Evolutionary conservation across 1,139 yeast species (phyloP).

Genomic region (Torulaspora globosa): DNA sequence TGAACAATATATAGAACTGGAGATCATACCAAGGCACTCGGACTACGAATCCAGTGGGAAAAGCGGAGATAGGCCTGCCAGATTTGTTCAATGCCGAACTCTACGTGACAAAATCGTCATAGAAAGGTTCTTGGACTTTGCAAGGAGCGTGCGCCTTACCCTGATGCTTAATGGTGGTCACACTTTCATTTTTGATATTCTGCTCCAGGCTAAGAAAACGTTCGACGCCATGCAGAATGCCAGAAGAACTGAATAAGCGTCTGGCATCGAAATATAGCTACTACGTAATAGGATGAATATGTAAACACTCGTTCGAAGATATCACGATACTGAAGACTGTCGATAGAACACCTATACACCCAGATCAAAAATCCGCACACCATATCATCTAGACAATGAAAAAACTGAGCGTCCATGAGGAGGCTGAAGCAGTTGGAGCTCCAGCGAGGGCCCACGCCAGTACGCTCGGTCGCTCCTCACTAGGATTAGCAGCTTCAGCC

Average conservation of each 20-base stretch:
- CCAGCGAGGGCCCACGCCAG: no score
- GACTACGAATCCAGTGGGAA: constrained; percentile 5
- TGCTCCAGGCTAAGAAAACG: constrained; percentile 39
- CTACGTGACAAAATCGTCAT: constrained; percentile 24
- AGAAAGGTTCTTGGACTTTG: constrained; percentile 40
- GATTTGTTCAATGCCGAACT: constrained; percentile 16
- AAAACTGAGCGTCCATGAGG: no score
- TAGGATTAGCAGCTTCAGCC: no score
- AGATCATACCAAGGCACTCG: constrained; percentile 27
- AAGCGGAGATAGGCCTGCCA: constrained; percentile 5
- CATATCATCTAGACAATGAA: no score
- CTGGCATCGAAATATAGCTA: neutral
- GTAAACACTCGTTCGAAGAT: neutral
- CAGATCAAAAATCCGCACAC: neutral
- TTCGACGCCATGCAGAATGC: constrained; percentile 38
- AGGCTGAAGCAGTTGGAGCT: no score
- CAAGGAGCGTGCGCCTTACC: constrained; percentile 40
- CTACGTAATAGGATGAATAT: neutral
- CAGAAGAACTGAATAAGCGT: neutral
- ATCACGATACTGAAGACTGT: neutral
- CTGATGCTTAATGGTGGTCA: constrained; percentile 45
- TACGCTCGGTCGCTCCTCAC: neutral
- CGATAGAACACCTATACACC: neutral
- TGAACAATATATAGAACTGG: constrained; percentile 34
- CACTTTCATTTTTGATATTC: constrained; percentile 43